These are phyloP conservation scores for Apiospora phragmitis DNA, from an alignment of 2,329 filamentous ascomycete genomes.

Conservation along the genomic window DNA sequence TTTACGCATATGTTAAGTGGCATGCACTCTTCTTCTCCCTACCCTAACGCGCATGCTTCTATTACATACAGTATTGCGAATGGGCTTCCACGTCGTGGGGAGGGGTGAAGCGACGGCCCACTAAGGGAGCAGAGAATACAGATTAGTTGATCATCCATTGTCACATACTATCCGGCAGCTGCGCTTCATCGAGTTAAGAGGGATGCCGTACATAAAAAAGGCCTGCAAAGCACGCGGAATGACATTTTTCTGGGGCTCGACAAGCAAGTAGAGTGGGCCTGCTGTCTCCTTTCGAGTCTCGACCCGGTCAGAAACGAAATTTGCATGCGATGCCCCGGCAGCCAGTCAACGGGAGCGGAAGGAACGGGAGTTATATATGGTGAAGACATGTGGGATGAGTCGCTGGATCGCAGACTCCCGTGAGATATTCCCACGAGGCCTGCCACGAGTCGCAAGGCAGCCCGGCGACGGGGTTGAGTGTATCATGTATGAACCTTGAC, in stretches of 20 bases:
- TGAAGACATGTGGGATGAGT: neutral
- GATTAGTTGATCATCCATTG: neutral
- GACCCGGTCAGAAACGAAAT: neutral
- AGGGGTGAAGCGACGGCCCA: neutral
- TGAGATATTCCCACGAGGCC: neutral
- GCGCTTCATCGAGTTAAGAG: neutral
- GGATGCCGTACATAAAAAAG: neutral
- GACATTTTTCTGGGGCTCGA: neutral
- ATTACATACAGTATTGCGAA: neutral
- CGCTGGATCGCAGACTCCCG: neutral
- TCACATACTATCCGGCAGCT: neutral
- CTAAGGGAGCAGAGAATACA: neutral
- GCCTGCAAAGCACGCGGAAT: neutral
- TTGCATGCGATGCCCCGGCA: neutral
- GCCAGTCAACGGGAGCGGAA: neutral
- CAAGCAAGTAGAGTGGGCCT: slow-evolving; percentile 1
- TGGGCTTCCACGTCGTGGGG: neutral
- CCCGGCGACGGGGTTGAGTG: neutral
- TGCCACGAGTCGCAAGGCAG: neutral
- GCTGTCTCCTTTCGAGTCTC: neutral
- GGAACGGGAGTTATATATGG: neutral
- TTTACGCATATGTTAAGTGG: neutral
- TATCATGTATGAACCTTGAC: neutral
- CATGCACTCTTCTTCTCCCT: neutral
- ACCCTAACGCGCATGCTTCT: neutral